Conservation (phyloP, 225 moss, liverwort and hornwort genomes). For the Lunularia cruciata region DNA sequence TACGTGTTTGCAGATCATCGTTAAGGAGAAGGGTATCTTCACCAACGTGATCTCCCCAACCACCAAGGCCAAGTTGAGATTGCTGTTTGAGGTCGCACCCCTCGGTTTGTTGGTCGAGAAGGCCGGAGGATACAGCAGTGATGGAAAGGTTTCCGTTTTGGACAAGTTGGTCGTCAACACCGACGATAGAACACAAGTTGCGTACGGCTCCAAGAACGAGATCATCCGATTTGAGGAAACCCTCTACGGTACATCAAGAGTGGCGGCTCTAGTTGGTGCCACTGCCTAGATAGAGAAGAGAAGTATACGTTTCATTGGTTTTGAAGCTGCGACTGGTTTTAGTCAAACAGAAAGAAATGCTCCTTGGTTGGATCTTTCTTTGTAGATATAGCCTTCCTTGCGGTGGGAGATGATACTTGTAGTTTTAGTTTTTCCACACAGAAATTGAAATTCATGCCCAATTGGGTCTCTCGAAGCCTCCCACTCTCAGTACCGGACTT, state of each 20-base stretch:
- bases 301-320: neutral
- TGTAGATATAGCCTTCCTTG: constrained; percentile 16
- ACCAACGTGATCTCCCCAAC: constrained; percentile 86
- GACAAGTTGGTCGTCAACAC: constrained; percentile 70
- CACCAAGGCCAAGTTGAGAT: constrained; percentile 87
- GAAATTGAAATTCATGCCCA: constrained; percentile 2
- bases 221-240: constrained; percentile 91
- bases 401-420: constrained; percentile 9
- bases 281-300: neutral
- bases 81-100: constrained; percentile 91
- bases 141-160: constrained; percentile 76
- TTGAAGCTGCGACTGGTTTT: neutral
- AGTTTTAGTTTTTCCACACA: constrained; percentile 14
- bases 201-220: constrained; percentile 82
- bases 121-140: constrained; percentile 96
- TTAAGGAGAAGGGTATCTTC: constrained; percentile 93
- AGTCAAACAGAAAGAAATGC: neutral
- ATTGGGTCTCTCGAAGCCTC: constrained; percentile 2
- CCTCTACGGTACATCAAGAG: constrained; percentile 65
- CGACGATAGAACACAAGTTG: constrained; percentile 92
- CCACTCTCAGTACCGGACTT: neutral
- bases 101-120: constrained; percentile 88
- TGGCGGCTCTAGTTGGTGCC: constrained; percentile 45
- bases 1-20: constrained; percentile 76
- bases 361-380: constrained; percentile 8